Percentiles rank a stretch among this genome's conserved stretches.
These are phyloP conservation scores for Penicillium atrosanguineum DNA, from an alignment of 495 filamentous ascomycete species.

Conservation along the genomic window DNA sequence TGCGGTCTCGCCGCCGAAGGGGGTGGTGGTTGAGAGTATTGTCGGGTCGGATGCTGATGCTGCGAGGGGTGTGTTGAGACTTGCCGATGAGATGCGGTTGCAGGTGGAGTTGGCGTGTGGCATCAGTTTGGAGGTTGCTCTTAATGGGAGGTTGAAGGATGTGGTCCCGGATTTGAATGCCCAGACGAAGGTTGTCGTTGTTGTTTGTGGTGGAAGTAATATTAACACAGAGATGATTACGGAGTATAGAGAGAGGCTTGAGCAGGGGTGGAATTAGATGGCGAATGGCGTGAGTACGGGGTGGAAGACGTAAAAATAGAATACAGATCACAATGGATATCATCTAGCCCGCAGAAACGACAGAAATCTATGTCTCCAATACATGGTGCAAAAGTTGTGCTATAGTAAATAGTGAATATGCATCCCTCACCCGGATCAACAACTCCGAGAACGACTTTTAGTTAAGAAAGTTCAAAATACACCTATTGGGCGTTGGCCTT, in stretches of 20 bases:
- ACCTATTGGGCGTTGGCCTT: slow-evolving; percentile 26
- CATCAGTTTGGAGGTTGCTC: slow-evolving; percentile 59
- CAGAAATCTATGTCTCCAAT: slow-evolving; percentile 20
- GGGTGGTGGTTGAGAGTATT: slow-evolving; percentile 53
- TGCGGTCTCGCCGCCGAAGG: slow-evolving; percentile 33
- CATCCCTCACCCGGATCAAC: slow-evolving; percentile 16
- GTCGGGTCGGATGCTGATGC: slow-evolving; percentile 78
- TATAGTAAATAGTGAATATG: slow-evolving; percentile 8
- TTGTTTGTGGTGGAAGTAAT: slow-evolving; percentile 81
- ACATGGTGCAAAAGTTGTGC: slow-evolving; percentile 10
- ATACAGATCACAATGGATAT: slow-evolving; percentile 36
- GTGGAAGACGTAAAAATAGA: slow-evolving; percentile 10
- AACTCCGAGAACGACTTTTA: slow-evolving; percentile 24
- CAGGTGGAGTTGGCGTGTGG: slow-evolving; percentile 84
- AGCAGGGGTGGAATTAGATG: background rate
- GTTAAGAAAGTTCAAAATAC: background rate
- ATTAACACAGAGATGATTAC: slow-evolving; percentile 64
- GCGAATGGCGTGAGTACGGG: background rate
- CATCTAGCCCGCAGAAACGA: slow-evolving; percentile 25
- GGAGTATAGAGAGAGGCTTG: slow-evolving; percentile 46
- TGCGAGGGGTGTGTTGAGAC: slow-evolving; percentile 62
- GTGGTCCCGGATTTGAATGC: slow-evolving; percentile 51
- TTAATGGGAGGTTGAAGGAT: slow-evolving; percentile 46
- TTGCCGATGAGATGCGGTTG: slow-evolving; percentile 75
- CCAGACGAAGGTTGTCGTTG: slow-evolving; percentile 70